These are phyloP conservation scores for Xylariaceae sp. DNA, from an alignment of 2,329 filamentous ascomycete species.

Conservation along the genomic window DNA sequence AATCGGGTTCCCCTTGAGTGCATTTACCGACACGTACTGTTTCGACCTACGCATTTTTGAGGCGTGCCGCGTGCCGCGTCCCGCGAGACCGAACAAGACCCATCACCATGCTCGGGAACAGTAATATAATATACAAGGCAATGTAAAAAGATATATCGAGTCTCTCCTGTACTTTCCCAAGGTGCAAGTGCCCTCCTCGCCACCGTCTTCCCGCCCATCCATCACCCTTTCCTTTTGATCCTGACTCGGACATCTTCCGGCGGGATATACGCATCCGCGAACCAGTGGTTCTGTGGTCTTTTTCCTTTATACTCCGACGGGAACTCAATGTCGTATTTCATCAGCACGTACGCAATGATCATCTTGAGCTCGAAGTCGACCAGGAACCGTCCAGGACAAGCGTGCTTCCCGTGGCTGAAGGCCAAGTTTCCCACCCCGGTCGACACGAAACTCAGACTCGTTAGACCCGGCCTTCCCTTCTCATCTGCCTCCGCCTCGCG, in stretches of 20 bases:
- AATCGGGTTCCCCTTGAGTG: too few relatives aligned
- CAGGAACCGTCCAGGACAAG: slow-evolving; percentile 38
- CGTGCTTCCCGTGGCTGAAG: slow-evolving; percentile 37
- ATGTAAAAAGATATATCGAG: background rate
- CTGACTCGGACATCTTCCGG: slow-evolving; percentile 19
- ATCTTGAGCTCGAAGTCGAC: slow-evolving; percentile 37
- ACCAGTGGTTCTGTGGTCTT: slow-evolving; percentile 19
- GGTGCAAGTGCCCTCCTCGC: background rate
- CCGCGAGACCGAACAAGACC: too few relatives aligned
- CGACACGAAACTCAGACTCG: slow-evolving; percentile 32
- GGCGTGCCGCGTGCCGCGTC: too few relatives aligned
- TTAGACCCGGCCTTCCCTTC: slow-evolving; percentile 19
- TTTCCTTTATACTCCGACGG: slow-evolving; percentile 20
- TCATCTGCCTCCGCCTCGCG: slow-evolving; percentile 27
- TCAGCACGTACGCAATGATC: slow-evolving; percentile 25
- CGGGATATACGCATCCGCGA: slow-evolving; percentile 19
- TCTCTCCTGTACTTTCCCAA: background rate
- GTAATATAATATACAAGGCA: background rate
- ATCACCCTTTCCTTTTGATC: slow-evolving; percentile 13
- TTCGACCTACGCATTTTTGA: too few relatives aligned
- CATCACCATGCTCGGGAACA: too few relatives aligned
- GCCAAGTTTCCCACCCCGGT: slow-evolving; percentile 29
- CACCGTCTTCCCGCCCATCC: background rate
- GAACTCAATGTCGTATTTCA: slow-evolving; percentile 34
- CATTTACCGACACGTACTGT: too few relatives aligned